Percentiles rank a stretch among this genome's conserved stretches.
phyloP scores from a whole-genome alignment of 2,329 filamentous ascomycete species.

The Diaporthe sp. region DNA sequence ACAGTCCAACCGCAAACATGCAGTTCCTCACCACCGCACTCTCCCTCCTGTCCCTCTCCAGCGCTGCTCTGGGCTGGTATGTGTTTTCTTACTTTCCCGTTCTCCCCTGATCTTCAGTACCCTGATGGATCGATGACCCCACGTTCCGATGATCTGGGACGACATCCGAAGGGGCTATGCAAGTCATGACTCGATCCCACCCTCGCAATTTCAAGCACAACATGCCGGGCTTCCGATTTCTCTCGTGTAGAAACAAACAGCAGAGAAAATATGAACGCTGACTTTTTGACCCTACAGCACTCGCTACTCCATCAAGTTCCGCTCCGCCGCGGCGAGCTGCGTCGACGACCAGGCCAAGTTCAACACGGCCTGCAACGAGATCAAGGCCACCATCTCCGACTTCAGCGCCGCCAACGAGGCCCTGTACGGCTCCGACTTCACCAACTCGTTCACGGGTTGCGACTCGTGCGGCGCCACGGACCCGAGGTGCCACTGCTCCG shows the following conservation, averaged over 20 bases:
- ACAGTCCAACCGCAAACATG: not conserved
- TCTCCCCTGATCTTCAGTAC: slow-evolving; percentile 4
- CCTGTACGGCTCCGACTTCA: slow-evolving; percentile 11
- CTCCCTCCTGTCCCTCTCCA: slow-evolving; percentile 6
- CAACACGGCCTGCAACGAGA: not conserved
- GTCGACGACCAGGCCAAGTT: slow-evolving; percentile 5
- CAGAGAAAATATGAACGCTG: not conserved
- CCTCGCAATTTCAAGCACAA: not conserved
- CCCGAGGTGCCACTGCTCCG: slow-evolving; percentile 5
- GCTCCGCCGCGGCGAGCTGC: not conserved
- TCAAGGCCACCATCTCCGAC: not conserved
- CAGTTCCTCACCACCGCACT: slow-evolving; percentile 17
- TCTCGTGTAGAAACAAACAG: not conserved
- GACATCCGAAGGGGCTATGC: not conserved
- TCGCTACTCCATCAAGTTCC: not conserved
- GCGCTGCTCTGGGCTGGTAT: slow-evolving; percentile 15
- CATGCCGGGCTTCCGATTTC: not conserved
- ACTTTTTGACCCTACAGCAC: not conserved
- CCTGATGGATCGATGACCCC: not conserved
- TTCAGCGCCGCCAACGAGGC: not conserved
- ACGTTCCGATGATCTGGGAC: slow-evolving; percentile 4
- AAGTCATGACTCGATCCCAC: slow-evolving; percentile 13
- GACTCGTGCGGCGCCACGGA: not conserved
- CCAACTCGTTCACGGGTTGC: not conserved
- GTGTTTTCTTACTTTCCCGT: not conserved